Evolutionary conservation across 2,329 filamentous ascomycete species (phyloP).

Genomic region (Stagonosporopsis vannaccii): DNA sequence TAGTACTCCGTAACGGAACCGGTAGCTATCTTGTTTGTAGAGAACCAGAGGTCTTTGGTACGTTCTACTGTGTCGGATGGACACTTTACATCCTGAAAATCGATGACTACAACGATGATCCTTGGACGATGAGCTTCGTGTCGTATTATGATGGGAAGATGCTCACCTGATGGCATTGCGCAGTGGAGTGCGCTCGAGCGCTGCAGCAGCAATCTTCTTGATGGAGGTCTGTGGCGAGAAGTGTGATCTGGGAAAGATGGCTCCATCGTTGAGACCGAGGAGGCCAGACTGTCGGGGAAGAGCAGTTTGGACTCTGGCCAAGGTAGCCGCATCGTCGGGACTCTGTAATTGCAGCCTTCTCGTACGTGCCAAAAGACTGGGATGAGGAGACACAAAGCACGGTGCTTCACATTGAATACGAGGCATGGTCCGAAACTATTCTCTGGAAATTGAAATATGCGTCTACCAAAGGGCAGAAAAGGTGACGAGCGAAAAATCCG

Average conservation of each 20-base stretch:
- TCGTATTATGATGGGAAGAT: neutral
- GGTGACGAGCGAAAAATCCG: too few relatives aligned
- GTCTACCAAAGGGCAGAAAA: too few relatives aligned
- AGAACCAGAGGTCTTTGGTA: slow-evolving; percentile 35
- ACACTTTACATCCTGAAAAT: slow-evolving; percentile 34
- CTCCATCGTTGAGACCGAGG: slow-evolving; percentile 32
- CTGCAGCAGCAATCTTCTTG: slow-evolving; percentile 25
- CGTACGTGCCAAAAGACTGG: slow-evolving; percentile 22
- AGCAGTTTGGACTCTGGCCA: neutral
- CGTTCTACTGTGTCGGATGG: slow-evolving; percentile 20
- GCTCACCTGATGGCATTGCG: slow-evolving; percentile 24
- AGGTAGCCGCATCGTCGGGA: slow-evolving; percentile 1
- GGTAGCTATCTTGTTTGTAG: slow-evolving; percentile 27
- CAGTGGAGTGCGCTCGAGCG: slow-evolving; percentile 27
- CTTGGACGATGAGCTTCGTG: slow-evolving; percentile 8
- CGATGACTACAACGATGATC: slow-evolving; percentile 29
- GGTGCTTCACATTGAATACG: slow-evolving; percentile 20
- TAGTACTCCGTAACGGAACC: slow-evolving; percentile 36
- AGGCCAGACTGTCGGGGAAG: slow-evolving; percentile 12
- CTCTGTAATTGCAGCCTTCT: slow-evolving; percentile 12
- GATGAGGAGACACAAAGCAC: slow-evolving; percentile 30
- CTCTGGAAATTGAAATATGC: neutral
- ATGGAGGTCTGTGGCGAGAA: slow-evolving; percentile 22
- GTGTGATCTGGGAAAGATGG: slow-evolving; percentile 29
- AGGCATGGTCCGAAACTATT: slow-evolving; percentile 8